Evolutionary conservation across 2,329 filamentous ascomycete species (phyloP), one percentile per base, ranked within the genome.

Genomic region (Pleurostoma richardsiae): DNA sequence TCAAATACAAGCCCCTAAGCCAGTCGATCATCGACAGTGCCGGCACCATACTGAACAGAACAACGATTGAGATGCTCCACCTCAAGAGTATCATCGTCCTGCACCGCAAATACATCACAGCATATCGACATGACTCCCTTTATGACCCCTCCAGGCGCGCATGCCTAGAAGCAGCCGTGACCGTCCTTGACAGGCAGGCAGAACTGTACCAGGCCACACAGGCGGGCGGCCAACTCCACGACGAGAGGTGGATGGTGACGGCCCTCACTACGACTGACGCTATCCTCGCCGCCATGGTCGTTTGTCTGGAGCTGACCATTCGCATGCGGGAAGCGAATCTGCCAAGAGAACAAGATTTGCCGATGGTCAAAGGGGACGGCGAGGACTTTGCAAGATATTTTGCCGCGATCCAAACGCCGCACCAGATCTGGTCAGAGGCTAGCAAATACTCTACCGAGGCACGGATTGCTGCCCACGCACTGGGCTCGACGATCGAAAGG

Each of bases 271-370:
- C 63, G 39, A 68, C 74, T n/a, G 74, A 79, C 45, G 77, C 74
- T 40, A 61, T 79, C 2, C 63, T 79, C 1, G 76, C 75, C 0
- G 68, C 70, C 6, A 77, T 77, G 68, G 69, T 79, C 10, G 54
- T 79, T 3, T 79, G 71, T 46, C 54, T 77, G 0, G 58, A 64
- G 26, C 44, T 64, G 0, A 61, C 60, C 0, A 44, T 63, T 3
- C 48, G 43, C 19, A 53, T 61, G 42, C 41, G 54, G 10, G 49
- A 41, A 5, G 31, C 40, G 4, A 44, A 39, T 29, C 10, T 30
- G 29, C 27, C 31, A 29, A 33, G 39, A 19, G 11, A 43, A 10
- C 7, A 41, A 4, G 40, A 50, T 26, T 27, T 51, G 1, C 8
- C 40, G 5, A 30, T 5, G 1, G 19, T 19, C 6, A 44, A 30